Percentiles rank a stretch among this genome's conserved stretches.
Conservation (phyloP, 2,329 filamentous ascomycete species). For the Penicillium rolfsii region DNA sequence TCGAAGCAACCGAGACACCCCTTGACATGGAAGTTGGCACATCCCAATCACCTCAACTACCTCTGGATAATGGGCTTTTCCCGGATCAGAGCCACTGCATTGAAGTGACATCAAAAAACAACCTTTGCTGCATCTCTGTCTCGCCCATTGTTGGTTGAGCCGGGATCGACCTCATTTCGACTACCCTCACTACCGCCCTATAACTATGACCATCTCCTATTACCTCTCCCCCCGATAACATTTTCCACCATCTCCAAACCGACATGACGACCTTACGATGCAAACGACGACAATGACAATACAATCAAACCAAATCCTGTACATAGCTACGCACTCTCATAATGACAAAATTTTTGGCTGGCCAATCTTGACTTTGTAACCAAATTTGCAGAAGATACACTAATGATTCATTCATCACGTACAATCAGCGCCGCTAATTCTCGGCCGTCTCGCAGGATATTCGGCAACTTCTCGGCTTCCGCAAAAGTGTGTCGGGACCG, state of each 20-base stretch:
- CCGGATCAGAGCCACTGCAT: constrained; percentile 34
- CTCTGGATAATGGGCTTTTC: constrained; percentile 24
- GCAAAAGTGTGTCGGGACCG: constrained; percentile 5
- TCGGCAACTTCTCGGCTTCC: background rate
- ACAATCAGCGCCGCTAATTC: background rate
- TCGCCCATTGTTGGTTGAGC: constrained; percentile 16
- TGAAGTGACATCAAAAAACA: constrained; percentile 30
- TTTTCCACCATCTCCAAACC: constrained; percentile 1
- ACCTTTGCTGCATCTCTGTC: constrained; percentile 31
- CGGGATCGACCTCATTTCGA: background rate
- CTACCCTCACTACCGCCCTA: background rate
- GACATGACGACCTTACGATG: constrained; percentile 26
- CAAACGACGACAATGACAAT: constrained; percentile 21
- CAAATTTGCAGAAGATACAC: too few species aligned
- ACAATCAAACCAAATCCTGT: constrained; percentile 21
- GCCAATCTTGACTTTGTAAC: constrained; percentile 7
- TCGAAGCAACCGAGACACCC: constrained; percentile 17
- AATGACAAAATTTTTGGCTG: constrained; percentile 22
- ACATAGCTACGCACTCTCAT: constrained; percentile 20
- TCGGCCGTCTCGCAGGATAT: background rate
- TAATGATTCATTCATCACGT: background rate
- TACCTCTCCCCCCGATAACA: background rate
- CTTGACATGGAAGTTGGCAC: constrained; percentile 1
- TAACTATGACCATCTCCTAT: background rate
- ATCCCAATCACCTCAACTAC: constrained; percentile 9